phyloP scores from a whole-genome alignment of 768 basidiomycete species.

The Leccinellum albellum region DNA sequence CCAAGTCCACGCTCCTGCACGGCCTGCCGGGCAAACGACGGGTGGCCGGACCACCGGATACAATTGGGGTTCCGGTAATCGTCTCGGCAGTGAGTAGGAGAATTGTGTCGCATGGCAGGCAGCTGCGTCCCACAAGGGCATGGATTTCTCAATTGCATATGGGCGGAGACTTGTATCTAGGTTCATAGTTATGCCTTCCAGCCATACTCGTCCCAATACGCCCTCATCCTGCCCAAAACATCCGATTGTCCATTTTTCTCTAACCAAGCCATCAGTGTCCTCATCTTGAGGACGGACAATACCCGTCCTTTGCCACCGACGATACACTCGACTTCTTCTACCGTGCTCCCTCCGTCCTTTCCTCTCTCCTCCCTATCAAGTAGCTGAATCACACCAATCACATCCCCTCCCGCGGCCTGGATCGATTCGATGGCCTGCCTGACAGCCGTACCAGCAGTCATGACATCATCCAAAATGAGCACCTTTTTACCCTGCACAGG shows the following conservation, averaged over 20 bases:
- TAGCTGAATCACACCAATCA: constrained; percentile 84
- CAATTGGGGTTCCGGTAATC: constrained; percentile 54
- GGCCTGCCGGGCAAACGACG: constrained; percentile 20
- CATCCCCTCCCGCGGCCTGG: constrained; percentile 61
- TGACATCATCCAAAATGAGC: constrained; percentile 92
- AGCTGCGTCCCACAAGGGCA: too few relatives aligned
- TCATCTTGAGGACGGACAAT: constrained; percentile 77
- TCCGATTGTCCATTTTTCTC: constrained; percentile 61
- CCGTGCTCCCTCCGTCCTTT: constrained; percentile 57
- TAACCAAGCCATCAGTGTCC: constrained; percentile 82
- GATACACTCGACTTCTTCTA: constrained; percentile 75
- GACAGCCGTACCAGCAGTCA: constrained; percentile 89
- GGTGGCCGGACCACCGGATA: constrained; percentile 31
- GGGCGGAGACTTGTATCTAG: background rate
- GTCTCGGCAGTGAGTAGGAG: constrained; percentile 39
- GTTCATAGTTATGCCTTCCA: constrained; percentile 21
- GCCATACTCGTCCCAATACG: constrained; percentile 46
- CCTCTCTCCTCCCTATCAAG: constrained; percentile 63
- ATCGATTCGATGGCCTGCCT: constrained; percentile 80
- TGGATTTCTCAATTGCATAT: too few relatives aligned
- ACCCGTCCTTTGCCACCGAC: constrained; percentile 68
- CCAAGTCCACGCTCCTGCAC: constrained; percentile 55
- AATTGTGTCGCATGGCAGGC: background rate
- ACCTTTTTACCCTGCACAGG: constrained; percentile 77
- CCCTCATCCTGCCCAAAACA: constrained; percentile 67